Evolutionary conservation across 805 yeast genomes (phyloP), one percentile per base, ranked within the genome.

Genomic region (Candida namnaoensis): DNA sequence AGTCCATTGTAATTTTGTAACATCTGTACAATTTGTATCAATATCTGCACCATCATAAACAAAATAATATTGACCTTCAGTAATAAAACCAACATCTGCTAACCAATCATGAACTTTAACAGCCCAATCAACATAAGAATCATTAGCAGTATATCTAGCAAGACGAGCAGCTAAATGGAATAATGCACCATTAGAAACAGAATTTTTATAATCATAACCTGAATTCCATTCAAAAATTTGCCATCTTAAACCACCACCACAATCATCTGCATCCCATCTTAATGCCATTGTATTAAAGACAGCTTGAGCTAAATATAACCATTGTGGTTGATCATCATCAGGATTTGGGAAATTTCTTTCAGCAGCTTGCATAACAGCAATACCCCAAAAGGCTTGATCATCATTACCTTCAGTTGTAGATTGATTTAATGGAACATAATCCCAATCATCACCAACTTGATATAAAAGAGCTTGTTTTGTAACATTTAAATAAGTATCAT

Each of bases 351-450:
- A 88, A 62, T 83, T 83, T 56, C 84, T 74, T 56, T 87, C 96
- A 2, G 88, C 82, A 1, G 95, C 95, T 14, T 74, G 78, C 84
- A 87, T 80, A 3, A 71, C 93, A 2, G 93, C 82, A 37, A 88
- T 68, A 1, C 95, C 96, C 96, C 96, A 87, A 57, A 88, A 83
- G 0, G 86, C 95, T 64, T 87, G 96, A 69, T 87, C 96, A 69
- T 87, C 96, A 57, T 87, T 87, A 61, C 96, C 96, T 62, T 87
- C 95, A 2, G 93, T 80, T 8, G 82, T 72, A 10, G 88, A 73
- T 59, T 87, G 95, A 64, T 86, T 87, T 36, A 79, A 62, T 2
- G 96, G 96, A 52, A 86, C 72, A 60, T 81, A 88, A 60, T 84
- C 81, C 57, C 71, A 60, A 54, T 74, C 69, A 10, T 69, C 63